These are phyloP conservation scores for Aspergillus fumigatus DNA, from an alignment of 2,329 filamentous ascomycete genomes.

Conservation along the genomic window DNA sequence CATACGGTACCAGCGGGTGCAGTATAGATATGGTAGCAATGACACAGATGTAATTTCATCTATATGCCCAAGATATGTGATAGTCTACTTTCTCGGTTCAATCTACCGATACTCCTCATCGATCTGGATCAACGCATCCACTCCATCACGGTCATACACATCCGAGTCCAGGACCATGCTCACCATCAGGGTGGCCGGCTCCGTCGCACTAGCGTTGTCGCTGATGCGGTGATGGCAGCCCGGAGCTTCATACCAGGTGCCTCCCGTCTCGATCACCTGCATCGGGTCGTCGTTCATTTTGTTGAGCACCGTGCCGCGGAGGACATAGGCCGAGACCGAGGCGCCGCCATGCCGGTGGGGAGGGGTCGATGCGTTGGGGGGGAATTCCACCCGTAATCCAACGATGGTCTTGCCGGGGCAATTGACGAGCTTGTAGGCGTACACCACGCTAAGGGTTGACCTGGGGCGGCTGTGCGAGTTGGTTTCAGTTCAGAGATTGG, in stretches of 20 bases:
- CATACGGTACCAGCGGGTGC: no score
- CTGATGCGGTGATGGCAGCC: slow-evolving; percentile 48
- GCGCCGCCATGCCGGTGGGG: slow-evolving; percentile 46
- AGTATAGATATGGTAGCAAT: no score
- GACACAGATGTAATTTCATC: no score
- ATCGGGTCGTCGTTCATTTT: slow-evolving; percentile 49
- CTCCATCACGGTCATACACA: no score
- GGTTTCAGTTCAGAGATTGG: neutral
- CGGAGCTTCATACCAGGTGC: slow-evolving; percentile 43
- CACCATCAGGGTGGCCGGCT: slow-evolving; percentile 22
- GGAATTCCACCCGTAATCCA: slow-evolving; percentile 34
- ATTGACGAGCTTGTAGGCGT: slow-evolving; percentile 36
- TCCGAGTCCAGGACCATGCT: no score
- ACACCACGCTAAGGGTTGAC: slow-evolving; percentile 22
- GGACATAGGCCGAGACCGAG: slow-evolving; percentile 38
- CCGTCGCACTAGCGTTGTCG: slow-evolving; percentile 41
- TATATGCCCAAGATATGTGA: no score
- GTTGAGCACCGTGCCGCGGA: slow-evolving; percentile 40
- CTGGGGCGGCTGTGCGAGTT: slow-evolving; percentile 22
- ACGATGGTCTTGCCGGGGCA: slow-evolving; percentile 40
- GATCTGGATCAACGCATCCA: no score
- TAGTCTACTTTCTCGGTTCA: no score
- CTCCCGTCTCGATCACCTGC: slow-evolving; percentile 32
- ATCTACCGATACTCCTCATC: no score
- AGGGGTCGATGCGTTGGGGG: slow-evolving; percentile 39